These are phyloP conservation scores for Gynostemma pentaphyllum DNA, from an alignment of 306 rosid species.

Conservation along the genomic window DNA sequence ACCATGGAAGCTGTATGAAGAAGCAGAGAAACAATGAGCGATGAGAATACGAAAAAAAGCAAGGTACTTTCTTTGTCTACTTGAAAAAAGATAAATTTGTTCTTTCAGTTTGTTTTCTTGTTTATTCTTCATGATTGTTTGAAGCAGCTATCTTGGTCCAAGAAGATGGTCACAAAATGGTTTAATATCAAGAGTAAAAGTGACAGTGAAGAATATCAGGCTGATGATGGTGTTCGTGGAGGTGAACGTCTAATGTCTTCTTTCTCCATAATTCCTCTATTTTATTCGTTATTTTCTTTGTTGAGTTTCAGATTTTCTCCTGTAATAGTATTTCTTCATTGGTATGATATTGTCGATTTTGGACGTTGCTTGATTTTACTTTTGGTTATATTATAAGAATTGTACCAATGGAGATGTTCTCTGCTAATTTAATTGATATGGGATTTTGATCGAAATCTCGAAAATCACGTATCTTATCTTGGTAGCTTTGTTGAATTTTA, in stretches of 20 bases:
- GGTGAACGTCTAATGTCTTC: conserved; percentile 29
- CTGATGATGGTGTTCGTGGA: conserved; percentile 51
- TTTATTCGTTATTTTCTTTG: background rate
- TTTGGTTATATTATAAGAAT: too few species aligned
- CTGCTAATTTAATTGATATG: too few species aligned
- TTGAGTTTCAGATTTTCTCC: background rate
- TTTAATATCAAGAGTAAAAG: conserved; percentile 77
- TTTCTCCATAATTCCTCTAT: background rate
- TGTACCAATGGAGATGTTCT: too few species aligned
- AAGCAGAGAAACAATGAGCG: conserved; percentile 10
- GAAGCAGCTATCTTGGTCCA: conserved; percentile 95
- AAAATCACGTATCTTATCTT: background rate
- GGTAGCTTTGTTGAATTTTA: background rate
- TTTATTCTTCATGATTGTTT: conserved; percentile 20
- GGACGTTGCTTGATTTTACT: too few species aligned
- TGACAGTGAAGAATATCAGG: conserved; percentile 54
- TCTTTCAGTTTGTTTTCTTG: conserved; percentile 13
- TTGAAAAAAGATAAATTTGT: background rate
- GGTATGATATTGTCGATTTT: too few species aligned
- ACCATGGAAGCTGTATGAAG: conserved; percentile 7
- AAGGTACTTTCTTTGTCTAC: conserved; percentile 40
- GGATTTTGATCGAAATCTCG: too few species aligned
- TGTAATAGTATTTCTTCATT: too few species aligned
- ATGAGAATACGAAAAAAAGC: conserved; percentile 35
- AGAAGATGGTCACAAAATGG: conserved; percentile 96